Evolutionary conservation across 2,329 filamentous ascomycete genomes (phyloP).

Genomic region (Cladosporium velox): DNA sequence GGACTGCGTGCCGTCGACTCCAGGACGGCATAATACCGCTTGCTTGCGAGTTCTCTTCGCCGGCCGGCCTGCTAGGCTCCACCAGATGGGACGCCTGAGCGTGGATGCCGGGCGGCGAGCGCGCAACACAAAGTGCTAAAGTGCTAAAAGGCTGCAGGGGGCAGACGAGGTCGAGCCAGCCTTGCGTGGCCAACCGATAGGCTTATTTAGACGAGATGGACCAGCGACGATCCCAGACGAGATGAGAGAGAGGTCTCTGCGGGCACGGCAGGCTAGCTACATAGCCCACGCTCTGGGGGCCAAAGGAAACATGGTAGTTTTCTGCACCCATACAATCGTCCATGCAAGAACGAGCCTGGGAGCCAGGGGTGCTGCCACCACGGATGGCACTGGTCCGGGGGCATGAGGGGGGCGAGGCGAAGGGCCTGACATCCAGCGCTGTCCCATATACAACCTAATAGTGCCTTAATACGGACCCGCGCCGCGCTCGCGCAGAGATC

Average conservation of each 20-base stretch:
- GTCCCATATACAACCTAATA: not conserved
- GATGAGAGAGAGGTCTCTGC: not conserved
- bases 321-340: not conserved
- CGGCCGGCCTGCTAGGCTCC: not conserved
- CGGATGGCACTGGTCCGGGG: not conserved
- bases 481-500: not conserved
- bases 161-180: not conserved
- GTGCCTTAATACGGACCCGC: not conserved
- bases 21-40: slow-evolving; percentile 1
- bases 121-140: not conserved
- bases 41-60: not conserved
- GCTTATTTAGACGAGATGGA: not conserved
- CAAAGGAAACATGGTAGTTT: not conserved
- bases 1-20: slow-evolving; percentile 8
- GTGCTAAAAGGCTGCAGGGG: not conserved
- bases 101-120: not conserved
- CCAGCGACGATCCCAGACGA: not conserved
- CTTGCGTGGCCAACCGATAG: not conserved
- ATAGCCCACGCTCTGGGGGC: not conserved
- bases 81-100: not conserved
- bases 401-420: not conserved
- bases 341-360: not conserved
- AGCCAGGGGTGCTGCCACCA: not conserved
- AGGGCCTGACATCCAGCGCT: not conserved
- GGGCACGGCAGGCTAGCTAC: not conserved